Percentiles rank a stretch among this genome's conserved stretches.
phyloP scores from a whole-genome alignment of 345 rosid genomes.

The Lepidium didymum region DNA sequence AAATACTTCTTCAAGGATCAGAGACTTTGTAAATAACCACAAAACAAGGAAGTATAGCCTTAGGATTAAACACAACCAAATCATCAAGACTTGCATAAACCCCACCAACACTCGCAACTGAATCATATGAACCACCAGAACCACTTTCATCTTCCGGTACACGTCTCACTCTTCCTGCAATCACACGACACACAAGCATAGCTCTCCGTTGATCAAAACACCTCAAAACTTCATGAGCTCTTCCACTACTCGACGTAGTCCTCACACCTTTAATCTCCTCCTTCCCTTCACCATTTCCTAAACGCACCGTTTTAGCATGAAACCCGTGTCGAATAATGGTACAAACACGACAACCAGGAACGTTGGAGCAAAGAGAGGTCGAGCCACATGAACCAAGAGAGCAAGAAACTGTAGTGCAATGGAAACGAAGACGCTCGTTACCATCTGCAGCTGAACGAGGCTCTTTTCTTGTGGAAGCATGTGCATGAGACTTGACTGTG shows the following conservation, averaged over 20 bases:
- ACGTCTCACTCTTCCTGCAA: constrained; percentile 66
- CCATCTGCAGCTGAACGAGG: constrained; percentile 85
- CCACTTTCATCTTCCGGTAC: constrained; percentile 30
- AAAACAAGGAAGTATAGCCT: constrained; percentile 77
- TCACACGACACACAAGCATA: constrained; percentile 82
- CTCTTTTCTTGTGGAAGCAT: constrained; percentile 51
- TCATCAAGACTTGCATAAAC: constrained; percentile 60
- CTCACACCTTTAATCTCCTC: constrained; percentile 37
- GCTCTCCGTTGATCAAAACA: constrained; percentile 59
- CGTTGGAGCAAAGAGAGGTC: constrained; percentile 51
- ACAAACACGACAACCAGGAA: constrained; percentile 81
- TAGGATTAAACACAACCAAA: constrained; percentile 57
- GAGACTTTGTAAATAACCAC: constrained; percentile 58
- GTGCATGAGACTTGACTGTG: constrained; percentile 46
- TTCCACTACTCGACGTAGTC: constrained; percentile 77
- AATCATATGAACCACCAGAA: constrained; percentile 51
- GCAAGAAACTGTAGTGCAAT: constrained; percentile 60
- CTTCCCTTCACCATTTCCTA: not conserved
- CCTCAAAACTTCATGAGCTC: constrained; percentile 59
- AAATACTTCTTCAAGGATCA: not conserved
- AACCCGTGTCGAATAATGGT: constrained; percentile 71
- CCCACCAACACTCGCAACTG: constrained; percentile 53
- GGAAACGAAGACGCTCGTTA: constrained; percentile 77
- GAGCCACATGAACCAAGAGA: constrained; percentile 63
- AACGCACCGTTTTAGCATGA: constrained; percentile 36